Base-by-base conservation (phyloP, 2,329 filamentous ascomycete species). In the Thermoascus crustaceus region DNA sequence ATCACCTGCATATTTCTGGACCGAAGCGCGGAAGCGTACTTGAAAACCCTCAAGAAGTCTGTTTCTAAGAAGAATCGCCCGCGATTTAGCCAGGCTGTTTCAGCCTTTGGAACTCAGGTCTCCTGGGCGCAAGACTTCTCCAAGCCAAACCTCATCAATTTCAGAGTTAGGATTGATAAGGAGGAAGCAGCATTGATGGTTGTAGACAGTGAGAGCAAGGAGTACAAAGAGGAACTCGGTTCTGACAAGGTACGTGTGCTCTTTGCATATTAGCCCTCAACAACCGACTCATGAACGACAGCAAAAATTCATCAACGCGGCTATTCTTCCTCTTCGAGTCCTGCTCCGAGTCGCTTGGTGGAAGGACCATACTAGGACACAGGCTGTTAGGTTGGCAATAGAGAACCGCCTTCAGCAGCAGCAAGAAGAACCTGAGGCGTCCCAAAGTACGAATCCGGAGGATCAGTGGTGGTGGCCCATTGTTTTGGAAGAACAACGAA, bases 61-160 rank as follows among this genome's bases (percentile, higher is more conserved):
- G n/a, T n/a, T n/a, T n/a, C n/a, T n/a, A n/a, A n/a, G n/a, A 16
- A 34, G 24, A 21, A 10, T 18, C 8, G 31, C 23, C n/a, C 30
- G 30, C n/a, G n/a, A 18, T 38, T 30, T 32, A 35, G 30, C n/a
- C 21, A 39, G 13, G 13, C 29, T 4, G 9, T 31, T 14, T 17
- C 22, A 11, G 32, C 14, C 7, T 32, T 36, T 35, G 37, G 23
- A n/a, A 36, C 33, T 26, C 26, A 32, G 18, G 18, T 36, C 9
- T 33, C 32, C 4, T 39, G 37, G 37, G 26, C 29, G 11, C 25
- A 32, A 18, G 37, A 39, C 18, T 18, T 11, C 19, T n/a, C 33
- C 11, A 19, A n/a, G 2, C 20, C 27, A 8, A 22, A 35, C 20
- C 10, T 20, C n/a, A 14, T 35, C 16, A 30, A 31, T 32, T 35